Evolutionary conservation across 352 stramenopile species (phyloP).

Genomic region (Lagenidium sp.): DNA sequence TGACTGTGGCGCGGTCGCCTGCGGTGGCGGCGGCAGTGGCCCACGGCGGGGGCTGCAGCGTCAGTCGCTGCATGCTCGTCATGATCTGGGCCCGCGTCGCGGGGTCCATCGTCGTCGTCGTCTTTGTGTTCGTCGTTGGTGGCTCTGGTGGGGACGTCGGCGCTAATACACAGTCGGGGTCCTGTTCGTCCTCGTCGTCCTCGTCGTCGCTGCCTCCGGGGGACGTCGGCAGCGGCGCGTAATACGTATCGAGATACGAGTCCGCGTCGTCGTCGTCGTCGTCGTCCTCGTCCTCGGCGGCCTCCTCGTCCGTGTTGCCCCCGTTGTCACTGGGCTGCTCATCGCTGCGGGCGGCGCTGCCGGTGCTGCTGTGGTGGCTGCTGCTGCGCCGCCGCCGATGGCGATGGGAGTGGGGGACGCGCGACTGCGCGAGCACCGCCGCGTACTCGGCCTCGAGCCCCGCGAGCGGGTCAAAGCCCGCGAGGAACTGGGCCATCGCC

Average conservation of each 20-base stretch:
- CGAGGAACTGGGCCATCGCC: constrained; percentile 25
- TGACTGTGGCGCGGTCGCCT: too few relatives aligned
- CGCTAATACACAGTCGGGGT: neutral
- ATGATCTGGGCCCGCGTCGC: constrained; percentile 33
- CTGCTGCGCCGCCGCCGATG: too few relatives aligned
- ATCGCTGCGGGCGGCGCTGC: neutral
- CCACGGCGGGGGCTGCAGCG: constrained; percentile 40
- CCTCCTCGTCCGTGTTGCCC: neutral
- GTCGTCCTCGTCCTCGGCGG: constrained; percentile 15
- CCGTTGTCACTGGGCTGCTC: too few relatives aligned
- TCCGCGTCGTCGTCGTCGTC: constrained; percentile 13
- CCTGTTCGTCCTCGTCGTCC: constrained; percentile 5
- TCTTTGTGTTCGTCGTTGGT: too few relatives aligned
- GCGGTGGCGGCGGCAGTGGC: constrained; percentile 13
- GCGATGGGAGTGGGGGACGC: neutral
- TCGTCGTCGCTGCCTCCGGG: constrained; percentile 10
- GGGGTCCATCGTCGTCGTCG: constrained; percentile 18
- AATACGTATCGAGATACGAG: constrained; percentile 1
- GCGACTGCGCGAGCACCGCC: constrained; percentile 32
- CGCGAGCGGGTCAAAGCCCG: constrained; percentile 34
- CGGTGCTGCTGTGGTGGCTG: neutral
- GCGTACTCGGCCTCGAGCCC: constrained; percentile 56
- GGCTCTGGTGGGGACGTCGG: neutral
- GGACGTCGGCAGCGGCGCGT: constrained; percentile 13
- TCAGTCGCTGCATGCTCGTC: constrained; percentile 40